These are phyloP conservation scores for Mycosarcoma maydis DNA, from an alignment of 1,284 basidiomycete species.

Conservation along the genomic window DNA sequence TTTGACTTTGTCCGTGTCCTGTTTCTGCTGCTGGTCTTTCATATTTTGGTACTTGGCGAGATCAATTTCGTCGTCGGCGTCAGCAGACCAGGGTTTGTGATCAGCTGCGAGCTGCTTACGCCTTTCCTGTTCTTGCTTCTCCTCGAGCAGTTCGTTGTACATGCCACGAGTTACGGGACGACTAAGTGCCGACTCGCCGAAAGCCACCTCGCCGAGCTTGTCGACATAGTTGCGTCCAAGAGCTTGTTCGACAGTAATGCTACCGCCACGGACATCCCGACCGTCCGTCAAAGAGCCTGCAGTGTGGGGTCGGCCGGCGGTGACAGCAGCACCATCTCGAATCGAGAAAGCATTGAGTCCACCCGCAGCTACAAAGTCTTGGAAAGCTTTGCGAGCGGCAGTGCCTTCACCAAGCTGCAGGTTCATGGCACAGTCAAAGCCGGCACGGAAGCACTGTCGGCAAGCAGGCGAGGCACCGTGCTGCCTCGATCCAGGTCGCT, in stretches of 20 bases:
- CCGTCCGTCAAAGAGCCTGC: slow-evolving; percentile 15
- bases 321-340: slow-evolving; percentile 13
- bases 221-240: slow-evolving; percentile 53
- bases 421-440: slow-evolving; percentile 56
- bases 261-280: slow-evolving; percentile 2
- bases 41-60: slow-evolving; percentile 1
- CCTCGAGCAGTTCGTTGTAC: slow-evolving; percentile 51
- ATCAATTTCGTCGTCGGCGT: slow-evolving; percentile 16
- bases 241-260: slow-evolving; percentile 41
- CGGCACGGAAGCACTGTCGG: slow-evolving; percentile 49
- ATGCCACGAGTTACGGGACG: slow-evolving; percentile 51
- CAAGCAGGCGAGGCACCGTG: slow-evolving; percentile 39
- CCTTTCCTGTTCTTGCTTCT: slow-evolving; percentile 45
- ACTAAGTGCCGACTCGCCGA: slow-evolving; percentile 54
- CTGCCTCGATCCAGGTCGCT: slow-evolving; percentile 19
- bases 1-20: slow-evolving; percentile 10
- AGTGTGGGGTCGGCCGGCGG: neutral
- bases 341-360: slow-evolving; percentile 49
- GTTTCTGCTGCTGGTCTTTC: slow-evolving; percentile 1
- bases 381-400: slow-evolving; percentile 45
- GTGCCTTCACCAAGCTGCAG: slow-evolving; percentile 51
- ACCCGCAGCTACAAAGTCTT: slow-evolving; percentile 52
- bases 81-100: slow-evolving; percentile 32
- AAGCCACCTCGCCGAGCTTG: slow-evolving; percentile 54
- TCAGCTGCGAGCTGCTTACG: slow-evolving; percentile 13